Base-by-base conservation (phyloP, 257 asterid genomes). In the Gardenia jasminoides region DNA sequence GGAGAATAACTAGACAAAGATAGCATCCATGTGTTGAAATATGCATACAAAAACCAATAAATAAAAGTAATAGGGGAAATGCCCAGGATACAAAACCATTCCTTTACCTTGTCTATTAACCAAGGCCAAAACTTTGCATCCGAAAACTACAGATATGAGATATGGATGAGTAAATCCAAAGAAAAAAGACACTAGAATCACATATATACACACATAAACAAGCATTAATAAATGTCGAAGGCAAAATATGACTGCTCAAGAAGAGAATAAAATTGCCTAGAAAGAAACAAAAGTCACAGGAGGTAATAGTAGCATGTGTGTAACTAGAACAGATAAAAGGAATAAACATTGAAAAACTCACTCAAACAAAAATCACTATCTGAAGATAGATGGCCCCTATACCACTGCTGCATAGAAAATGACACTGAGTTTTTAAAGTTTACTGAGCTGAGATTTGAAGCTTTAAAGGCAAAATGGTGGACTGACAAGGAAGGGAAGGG, bases 221-320 rank as follows among this genome's bases (percentile, higher is more conserved):
- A 84, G 88, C 85, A 81, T 81, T 82, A 89, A 87, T 90, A 85
- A 89, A 86, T 88, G 94, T 78, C 4, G 89, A 89, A 89, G 91
- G 83, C 91, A 72, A 88, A 88, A 85, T 84, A 88, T 84, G 92
- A 92, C 97, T 89, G 97, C 98, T 92, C 94, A 88, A 92, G 92
- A 90, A 92, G 89, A 89, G 93, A 94, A 88, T 87, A 91, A 91
- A 88, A 85, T 85, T 85, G 87, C 90, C 93, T 91, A 88, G 97
- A 89, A 92, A 91, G 90, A 86, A 88, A 88, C 96, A 92, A 91
- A 94, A 90, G 87, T 79, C 78, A 79, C 75, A 59, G 79, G 76
- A 39, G 24, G 50, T 33, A 43, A 66, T 72, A 62, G 41, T 10
- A 56, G 67, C 66, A 58, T 68, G 74, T 54, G 48, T 84, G 87